A percentile compares a stretch with the other conserved stretches of the same genome.
Conservation (phyloP, 2,329 filamentous ascomycete genomes). For the Calonectria pseudoreteaudii region DNA sequence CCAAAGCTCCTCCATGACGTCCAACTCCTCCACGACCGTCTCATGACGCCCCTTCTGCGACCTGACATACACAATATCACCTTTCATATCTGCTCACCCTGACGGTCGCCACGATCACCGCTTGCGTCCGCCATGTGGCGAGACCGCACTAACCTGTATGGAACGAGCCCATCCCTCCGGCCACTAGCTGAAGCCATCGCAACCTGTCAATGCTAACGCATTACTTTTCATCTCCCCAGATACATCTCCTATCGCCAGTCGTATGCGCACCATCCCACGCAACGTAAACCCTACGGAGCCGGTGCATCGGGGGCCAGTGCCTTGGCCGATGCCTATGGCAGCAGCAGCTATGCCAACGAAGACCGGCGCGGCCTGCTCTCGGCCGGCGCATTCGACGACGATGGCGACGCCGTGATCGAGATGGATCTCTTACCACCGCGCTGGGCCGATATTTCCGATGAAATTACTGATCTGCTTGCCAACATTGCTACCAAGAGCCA, state of each 20-base stretch:
- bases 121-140: slow-evolving; percentile 88
- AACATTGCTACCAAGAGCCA: slow-evolving; percentile 86
- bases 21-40: slow-evolving; percentile 37
- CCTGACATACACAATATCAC: slow-evolving; percentile 20
- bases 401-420: slow-evolving; percentile 95
- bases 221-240: slow-evolving; percentile 49
- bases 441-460: slow-evolving; percentile 95
- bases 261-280: slow-evolving; percentile 92
- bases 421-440: slow-evolving; percentile 96
- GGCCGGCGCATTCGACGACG: slow-evolving; percentile 80
- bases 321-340: slow-evolving; percentile 70
- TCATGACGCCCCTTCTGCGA: slow-evolving; percentile 39
- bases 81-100: slow-evolving; percentile 30
- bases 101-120: slow-evolving; percentile 42
- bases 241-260: slow-evolving; percentile 99
- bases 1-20: slow-evolving; percentile 39
- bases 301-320: slow-evolving; percentile 62
- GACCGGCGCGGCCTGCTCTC: slow-evolving; percentile 85
- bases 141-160: slow-evolving; percentile 97
- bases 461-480: slow-evolving; percentile 85
- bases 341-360: slow-evolving; percentile 58
- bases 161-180: slow-evolving; percentile 26
- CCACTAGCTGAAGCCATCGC: neutral
- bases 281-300: slow-evolving; percentile 78
- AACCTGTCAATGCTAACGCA: slow-evolving; percentile 23